Evolutionary conservation across 306 rosid species (phyloP), one percentile per base, ranked within the genome.

Genomic region (Prunus campanulata): DNA sequence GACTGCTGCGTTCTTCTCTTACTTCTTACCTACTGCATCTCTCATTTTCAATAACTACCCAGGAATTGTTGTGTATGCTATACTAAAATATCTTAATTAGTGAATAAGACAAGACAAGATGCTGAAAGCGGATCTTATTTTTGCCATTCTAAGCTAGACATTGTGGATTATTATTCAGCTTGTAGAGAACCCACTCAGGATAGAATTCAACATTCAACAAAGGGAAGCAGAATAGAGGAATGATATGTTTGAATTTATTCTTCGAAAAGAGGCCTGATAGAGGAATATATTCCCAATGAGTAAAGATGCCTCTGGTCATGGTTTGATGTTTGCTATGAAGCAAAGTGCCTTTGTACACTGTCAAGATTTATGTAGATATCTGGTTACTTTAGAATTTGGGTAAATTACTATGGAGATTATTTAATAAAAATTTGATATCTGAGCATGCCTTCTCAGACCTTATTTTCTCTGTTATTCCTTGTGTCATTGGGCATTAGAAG

Each of bases 181-280:
- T 27, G 62, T 56, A n/a, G 6, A 22, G 29, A 62, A 7, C 7
- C 50, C 29, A 11, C 48, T n/a, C 55, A 8, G 24, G 22, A 14
- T 20, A 22, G 4, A 22, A 72, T 9, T 55, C n/a, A 11, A 42
- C 64, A 15, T 22, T 14, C 15, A 44, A 42, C 42, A 22, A 20
- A 14, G 1, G 44, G 19, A 20, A 59, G 18, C 25, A 72, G 67
- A 50, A 57, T 22, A 72, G 11, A 42, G 6, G 76, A 39, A 20
- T 42, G 69, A 46, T 60, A 27, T 51, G 69, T 25, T 74, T 62
- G 78, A 27, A 74, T 62, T 10, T 61, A 74, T 74, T 49, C 60
- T 25, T 3, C 2, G 4, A 62, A 29, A 74, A 48, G 29, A 74
- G 60, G 19, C 13, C 14, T 49, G 15, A 27, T 48, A 2, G 35